A percentile compares a stretch with the other conserved stretches of the same genome.
phyloP scores from a whole-genome alignment of 208 protist species.

The Tritrichomonas musculus region DNA sequence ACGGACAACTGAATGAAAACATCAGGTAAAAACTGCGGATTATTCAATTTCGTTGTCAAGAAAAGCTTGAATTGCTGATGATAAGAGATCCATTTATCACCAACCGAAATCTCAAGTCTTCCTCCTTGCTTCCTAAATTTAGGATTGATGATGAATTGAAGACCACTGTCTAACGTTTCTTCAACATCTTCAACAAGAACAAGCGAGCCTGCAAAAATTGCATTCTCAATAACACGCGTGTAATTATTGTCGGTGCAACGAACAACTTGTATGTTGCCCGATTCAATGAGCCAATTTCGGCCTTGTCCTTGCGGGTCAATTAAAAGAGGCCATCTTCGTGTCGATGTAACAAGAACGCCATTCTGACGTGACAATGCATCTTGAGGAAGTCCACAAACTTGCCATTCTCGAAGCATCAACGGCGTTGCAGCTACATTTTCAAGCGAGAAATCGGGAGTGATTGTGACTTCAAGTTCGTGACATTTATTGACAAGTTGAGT shows the following conservation, averaged over 20 bases:
- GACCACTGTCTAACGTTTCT: constrained; percentile 77
- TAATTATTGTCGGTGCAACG: constrained; percentile 64
- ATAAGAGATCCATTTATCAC: constrained; percentile 64
- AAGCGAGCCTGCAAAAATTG: constrained; percentile 74
- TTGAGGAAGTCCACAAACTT: constrained; percentile 89
- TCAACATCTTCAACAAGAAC: constrained; percentile 82
- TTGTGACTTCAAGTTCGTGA: constrained; percentile 69
- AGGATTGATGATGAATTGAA: constrained; percentile 71
- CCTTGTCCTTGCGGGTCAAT: constrained; percentile 96
- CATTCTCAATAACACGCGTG: constrained; percentile 73
- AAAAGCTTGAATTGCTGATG: constrained; percentile 60
- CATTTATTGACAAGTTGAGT: constrained; percentile 75
- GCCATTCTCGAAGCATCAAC: constrained; percentile 77
- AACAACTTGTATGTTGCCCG: constrained; percentile 9
- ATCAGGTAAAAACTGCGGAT: constrained; percentile 65
- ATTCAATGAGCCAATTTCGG: constrained; percentile 79
- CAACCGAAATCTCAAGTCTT: constrained; percentile 56
- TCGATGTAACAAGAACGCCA: constrained; percentile 69
- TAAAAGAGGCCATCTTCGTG: constrained; percentile 90
- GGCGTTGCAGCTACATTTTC: constrained; percentile 74
- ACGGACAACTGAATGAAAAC: constrained; percentile 65
- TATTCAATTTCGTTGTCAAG: constrained; percentile 66
- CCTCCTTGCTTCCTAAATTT: constrained; percentile 42
- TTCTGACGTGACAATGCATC: constrained; percentile 91
- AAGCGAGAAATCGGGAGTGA: constrained; percentile 76